Conservation (phyloP, 2,329 filamentous ascomycete genomes). For the Pseudogymnoascus sp. region DNA sequence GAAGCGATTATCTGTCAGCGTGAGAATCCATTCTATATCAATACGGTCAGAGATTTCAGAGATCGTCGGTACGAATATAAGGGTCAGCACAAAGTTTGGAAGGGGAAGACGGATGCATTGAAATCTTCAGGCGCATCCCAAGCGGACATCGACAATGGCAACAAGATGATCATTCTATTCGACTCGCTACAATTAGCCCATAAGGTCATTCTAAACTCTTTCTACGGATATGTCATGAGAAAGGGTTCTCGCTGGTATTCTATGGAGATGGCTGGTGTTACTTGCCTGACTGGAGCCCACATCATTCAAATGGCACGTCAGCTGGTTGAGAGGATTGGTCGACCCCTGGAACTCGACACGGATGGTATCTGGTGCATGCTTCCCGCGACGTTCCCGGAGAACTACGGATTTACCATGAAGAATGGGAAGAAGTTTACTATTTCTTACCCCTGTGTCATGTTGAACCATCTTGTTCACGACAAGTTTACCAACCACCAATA, state of each 20-base stretch:
- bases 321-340: conserved; percentile 85
- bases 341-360: conserved; percentile 90
- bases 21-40: conserved; percentile 96
- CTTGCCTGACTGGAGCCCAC: conserved; percentile 87
- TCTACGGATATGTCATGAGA: conserved; percentile 99
- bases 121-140: conserved; percentile 73
- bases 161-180: conserved; percentile 97
- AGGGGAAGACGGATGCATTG: conserved; percentile 83
- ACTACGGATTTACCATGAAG: conserved; percentile 88
- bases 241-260: conserved; percentile 99
- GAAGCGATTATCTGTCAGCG: conserved; percentile 98
- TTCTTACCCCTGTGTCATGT: conserved; percentile 97
- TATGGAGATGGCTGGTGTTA: conserved; percentile 98
- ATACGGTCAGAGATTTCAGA: conserved; percentile 92
- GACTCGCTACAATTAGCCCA: conserved; percentile 95
- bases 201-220: conserved; percentile 98
- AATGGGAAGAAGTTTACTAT: conserved; percentile 95
- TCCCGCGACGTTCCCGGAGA: conserved; percentile 91
- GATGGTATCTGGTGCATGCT: conserved; percentile 99
- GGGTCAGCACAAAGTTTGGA: conserved; percentile 96
- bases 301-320: conserved; percentile 96
- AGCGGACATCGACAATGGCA: conserved; percentile 80
- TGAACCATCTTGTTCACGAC: conserved; percentile 93
- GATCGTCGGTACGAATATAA: conserved; percentile 98
- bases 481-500: conserved; percentile 98